Conservation (phyloP, 495 filamentous ascomycete genomes). For the Penicillium psychrofluorescens region DNA sequence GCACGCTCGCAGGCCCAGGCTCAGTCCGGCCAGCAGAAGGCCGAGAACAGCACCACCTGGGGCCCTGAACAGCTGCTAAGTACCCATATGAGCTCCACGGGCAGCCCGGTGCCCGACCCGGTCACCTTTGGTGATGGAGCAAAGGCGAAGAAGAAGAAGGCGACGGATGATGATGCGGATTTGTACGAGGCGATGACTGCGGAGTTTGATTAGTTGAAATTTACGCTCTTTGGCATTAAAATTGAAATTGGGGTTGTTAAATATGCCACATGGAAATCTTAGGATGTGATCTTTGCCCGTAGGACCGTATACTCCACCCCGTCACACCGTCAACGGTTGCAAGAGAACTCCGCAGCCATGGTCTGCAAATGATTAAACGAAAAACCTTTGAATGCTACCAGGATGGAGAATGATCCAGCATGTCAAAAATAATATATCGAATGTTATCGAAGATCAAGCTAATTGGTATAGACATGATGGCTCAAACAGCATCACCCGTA, state of each 20-base stretch:
- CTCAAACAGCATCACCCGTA: too few relatives aligned
- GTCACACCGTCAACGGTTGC: too few relatives aligned
- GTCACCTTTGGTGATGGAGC: slow-evolving; percentile 14
- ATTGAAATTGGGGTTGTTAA: background rate
- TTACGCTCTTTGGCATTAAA: too few relatives aligned
- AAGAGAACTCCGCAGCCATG: too few relatives aligned
- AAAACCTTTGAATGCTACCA: too few relatives aligned
- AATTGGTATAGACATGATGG: too few relatives aligned
- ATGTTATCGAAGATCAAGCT: too few relatives aligned
- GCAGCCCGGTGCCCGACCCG: slow-evolving; percentile 29
- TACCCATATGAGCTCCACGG: slow-evolving; percentile 21
- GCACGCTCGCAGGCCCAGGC: slow-evolving; percentile 1
- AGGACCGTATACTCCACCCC: too few relatives aligned
- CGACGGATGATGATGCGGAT: slow-evolving; percentile 18
- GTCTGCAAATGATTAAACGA: too few relatives aligned
- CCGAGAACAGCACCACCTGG: slow-evolving; percentile 10
- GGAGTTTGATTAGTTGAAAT: slow-evolving; percentile 31
- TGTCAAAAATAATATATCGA: too few relatives aligned
- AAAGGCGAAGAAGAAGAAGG: slow-evolving; percentile 9
- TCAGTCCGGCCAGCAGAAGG: slow-evolving; percentile 5
- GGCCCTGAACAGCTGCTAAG: slow-evolving; percentile 21
- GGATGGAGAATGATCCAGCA: too few relatives aligned
- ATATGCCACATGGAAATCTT: background rate
- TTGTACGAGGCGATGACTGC: slow-evolving; percentile 21
- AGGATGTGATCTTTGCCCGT: too few relatives aligned